phyloP scores from a whole-genome alignment of 495 filamentous ascomycete genomes.

The Penicillium longicatenatum region DNA sequence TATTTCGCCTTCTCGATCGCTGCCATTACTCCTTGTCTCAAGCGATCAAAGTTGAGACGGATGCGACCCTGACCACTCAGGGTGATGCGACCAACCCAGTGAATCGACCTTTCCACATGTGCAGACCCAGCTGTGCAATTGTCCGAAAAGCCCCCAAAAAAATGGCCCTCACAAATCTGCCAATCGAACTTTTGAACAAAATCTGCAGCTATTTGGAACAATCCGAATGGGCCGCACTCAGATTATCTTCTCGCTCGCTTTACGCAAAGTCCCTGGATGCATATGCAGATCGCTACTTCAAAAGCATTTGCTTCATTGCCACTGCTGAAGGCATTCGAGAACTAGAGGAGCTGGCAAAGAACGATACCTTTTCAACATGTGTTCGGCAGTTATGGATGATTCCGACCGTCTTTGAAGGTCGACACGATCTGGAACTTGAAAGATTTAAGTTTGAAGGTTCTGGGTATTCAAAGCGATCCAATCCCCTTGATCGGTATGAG shows the following conservation, averaged over 20 bases:
- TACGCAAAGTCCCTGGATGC: neutral
- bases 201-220: neutral
- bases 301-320: constrained; percentile 7
- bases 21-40: too few relatives aligned
- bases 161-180: neutral
- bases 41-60: too few relatives aligned
- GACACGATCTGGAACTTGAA: neutral
- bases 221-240: neutral
- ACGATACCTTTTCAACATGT: neutral
- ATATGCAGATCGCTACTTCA: neutral
- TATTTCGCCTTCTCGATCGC: too few relatives aligned
- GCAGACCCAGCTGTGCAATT: too few relatives aligned
- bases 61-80: constrained; percentile 26
- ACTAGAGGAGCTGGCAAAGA: neutral
- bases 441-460: neutral
- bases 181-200: neutral
- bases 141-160: constrained; percentile 4
- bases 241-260: neutral
- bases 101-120: constrained; percentile 25
- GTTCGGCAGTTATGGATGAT: neutral
- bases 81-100: constrained; percentile 24
- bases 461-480: neutral
- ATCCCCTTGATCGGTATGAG: neutral
- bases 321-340: neutral
- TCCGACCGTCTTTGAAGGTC: neutral